Evolutionary conservation across 306 rosid genomes (phyloP), one percentile per base, ranked within the genome.

Genomic region (Alnus glutinosa): DNA sequence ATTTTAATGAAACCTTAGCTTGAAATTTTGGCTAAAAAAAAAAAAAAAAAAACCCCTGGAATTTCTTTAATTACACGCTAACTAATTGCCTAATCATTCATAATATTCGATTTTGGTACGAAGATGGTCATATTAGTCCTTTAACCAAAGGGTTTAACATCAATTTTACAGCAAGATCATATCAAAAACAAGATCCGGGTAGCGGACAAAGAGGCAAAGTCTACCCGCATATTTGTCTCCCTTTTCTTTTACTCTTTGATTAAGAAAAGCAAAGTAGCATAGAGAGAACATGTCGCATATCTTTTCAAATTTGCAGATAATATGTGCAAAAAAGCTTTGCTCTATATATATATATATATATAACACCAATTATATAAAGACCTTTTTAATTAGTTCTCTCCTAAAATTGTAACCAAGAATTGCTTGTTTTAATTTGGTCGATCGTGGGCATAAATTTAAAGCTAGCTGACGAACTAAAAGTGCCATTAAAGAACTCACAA

Each of bases 31-130:
- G 3, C 44, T 36, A 2, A 36, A 39, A 39, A 4, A 34, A 34
- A 39, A 4, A 34, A 34, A 34, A 34, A 34, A 34, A 32, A 55
- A 2, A 9, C 39, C 44, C 50, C 12, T 42, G 47, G 63, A 71
- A 75, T 84, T 73, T 70, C 81, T 80, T 79, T 23, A 46, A 48
- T 76, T 64, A 55, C 61, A 84, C 76, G 76, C 79, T 4, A 71
- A 36, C 78, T 76, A 52, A 79, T 51, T 37, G 23, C 32, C 34
- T 32, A 50, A 47, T 54, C 42, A 51, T 54, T 16, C 39, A 10
- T 75, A 42, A 79, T 76, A 72, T 79, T 83, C 81, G 23, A 48
- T 39, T 12, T 49, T 47, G 18, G 78, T 73, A 73, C 79, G 69
- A 55, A 48, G 23, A 47, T 72, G 50, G 69, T 44, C 36, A 55